Evolutionary conservation across 345 rosid genomes (phyloP), one percentile per base, ranked within the genome.

Genomic region (Populus nigra): DNA sequence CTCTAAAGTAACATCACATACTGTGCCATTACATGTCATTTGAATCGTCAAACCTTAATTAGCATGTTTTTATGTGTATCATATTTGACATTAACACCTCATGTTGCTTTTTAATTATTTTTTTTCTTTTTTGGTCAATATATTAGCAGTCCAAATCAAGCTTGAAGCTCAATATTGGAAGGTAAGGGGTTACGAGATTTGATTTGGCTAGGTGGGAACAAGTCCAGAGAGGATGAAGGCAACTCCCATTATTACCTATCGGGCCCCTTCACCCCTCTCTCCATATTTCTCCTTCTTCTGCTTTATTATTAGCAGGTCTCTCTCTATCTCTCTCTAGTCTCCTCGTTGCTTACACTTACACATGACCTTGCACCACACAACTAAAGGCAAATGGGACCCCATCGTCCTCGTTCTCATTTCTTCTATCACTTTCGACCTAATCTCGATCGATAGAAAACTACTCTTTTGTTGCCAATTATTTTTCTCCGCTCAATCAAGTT

Each of bases 161-260:
- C n/a, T 81, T 53, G 70, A 68, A 71, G 81, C 72, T 43, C 47
- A 79, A 36, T 23, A n/a, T 9, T 25, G 45, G 61, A 53, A 65
- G 65, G 47, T 61, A 22, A 31, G 66, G 76, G 15, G 33, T 74
- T 41, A 49, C 25, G 12, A 57, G 66, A 69, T 25, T 65, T 49
- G 66, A 62, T 75, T 69, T 29, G 72, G 76, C n/a, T 18, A 53
- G 68, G 81, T 41, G 77, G 43, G 67, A 45, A 72, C 87, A 78
- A 73, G 47, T 77, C 85, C 89, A 84, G 87, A 73, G 85, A 81
- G 84, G 88, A 84, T 84, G 89, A 85, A 76, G 84, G 87, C 86
- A 68, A 87, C 88, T 77, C 82, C 85, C 88, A 85, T 77, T 79
- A 82, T 77, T 70, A 72, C 68, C 71, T 8, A 17, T 2, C 75